Evolutionary conservation across 1,284 basidiomycete species (phyloP).

Genomic region (Cutaneotrichosporon cavernicola): DNA sequence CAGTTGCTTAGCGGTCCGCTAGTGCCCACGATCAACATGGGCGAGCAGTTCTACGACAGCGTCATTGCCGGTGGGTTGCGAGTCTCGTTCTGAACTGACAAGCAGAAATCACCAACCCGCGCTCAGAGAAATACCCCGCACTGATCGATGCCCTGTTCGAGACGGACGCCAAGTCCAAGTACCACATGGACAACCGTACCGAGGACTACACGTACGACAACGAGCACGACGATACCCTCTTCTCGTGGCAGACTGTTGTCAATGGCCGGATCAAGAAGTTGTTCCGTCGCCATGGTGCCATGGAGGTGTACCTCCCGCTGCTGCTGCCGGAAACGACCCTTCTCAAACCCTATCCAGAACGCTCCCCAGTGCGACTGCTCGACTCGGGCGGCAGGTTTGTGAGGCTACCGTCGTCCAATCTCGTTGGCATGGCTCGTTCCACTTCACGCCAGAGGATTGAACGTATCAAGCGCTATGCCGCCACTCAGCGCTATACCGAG

Average conservation of each 20-base stretch:
- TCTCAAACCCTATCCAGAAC: constrained; percentile 61
- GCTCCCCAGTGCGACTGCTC: constrained; percentile 67
- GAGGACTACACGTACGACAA: constrained; percentile 74
- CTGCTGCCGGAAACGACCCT: constrained; percentile 67
- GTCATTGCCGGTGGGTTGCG: constrained; percentile 55
- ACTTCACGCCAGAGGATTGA: constrained; percentile 71
- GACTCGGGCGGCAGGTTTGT: constrained; percentile 80
- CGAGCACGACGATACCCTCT: constrained; percentile 64
- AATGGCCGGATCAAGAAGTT: constrained; percentile 71
- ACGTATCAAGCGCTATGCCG: constrained; percentile 87
- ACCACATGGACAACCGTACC: constrained; percentile 65
- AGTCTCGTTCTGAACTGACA: constrained; percentile 41
- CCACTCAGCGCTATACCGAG: constrained; percentile 64
- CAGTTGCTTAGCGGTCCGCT: constrained; percentile 78
- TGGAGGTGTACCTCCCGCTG: constrained; percentile 74
- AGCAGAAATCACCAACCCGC: constrained; percentile 47
- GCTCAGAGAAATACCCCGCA: constrained; percentile 45
- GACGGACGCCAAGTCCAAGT: constrained; percentile 51
- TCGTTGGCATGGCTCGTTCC: constrained; percentile 79
- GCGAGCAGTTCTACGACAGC: constrained; percentile 40
- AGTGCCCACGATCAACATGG: constrained; percentile 53
- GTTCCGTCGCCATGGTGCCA: constrained; percentile 84
- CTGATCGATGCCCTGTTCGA: constrained; percentile 45
- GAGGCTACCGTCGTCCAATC: constrained; percentile 70
- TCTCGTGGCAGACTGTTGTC: constrained; percentile 58